Percentiles rank a stretch among this genome's conserved stretches.
phyloP scores from a whole-genome alignment of 2,329 filamentous ascomycete genomes.

The Colletotrichum shisoi region DNA sequence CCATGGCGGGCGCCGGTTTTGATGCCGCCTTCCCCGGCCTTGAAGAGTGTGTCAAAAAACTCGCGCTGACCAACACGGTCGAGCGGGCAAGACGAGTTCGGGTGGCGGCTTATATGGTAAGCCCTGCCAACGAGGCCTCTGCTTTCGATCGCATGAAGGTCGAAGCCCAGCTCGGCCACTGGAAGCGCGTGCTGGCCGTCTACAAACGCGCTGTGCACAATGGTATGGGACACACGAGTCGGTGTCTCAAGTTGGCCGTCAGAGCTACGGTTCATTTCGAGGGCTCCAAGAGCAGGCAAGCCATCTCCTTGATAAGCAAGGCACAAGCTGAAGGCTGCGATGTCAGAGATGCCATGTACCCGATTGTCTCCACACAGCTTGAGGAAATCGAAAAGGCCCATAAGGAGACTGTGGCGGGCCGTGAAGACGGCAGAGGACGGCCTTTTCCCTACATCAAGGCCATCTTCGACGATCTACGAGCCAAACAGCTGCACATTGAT shows the following conservation, averaged over 20 bases:
- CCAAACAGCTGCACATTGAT: slow-evolving; percentile 46
- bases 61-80: slow-evolving; percentile 17
- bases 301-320: slow-evolving; percentile 52
- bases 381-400: slow-evolving; percentile 45
- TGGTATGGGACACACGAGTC: slow-evolving; percentile 50
- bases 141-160: slow-evolving; percentile 54
- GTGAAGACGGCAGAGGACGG: slow-evolving; percentile 8
- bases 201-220: slow-evolving; percentile 50
- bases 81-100: slow-evolving; percentile 40
- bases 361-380: slow-evolving; percentile 52
- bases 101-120: slow-evolving; percentile 31
- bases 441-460: slow-evolving; percentile 30
- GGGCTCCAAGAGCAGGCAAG: slow-evolving; percentile 44
- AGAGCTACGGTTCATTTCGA: slow-evolving; percentile 52
- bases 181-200: slow-evolving; percentile 48
- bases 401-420: slow-evolving; percentile 36
- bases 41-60: slow-evolving; percentile 30
- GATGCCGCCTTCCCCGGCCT: slow-evolving; percentile 28
- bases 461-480: slow-evolving; percentile 44
- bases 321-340: slow-evolving; percentile 54
- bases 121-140: slow-evolving; percentile 45
- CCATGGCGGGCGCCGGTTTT: slow-evolving; percentile 45
- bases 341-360: slow-evolving; percentile 51
- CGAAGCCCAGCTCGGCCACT: slow-evolving; percentile 47
- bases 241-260: slow-evolving; percentile 59